Conservation (phyloP, 495 filamentous ascomycete species). For the Hypoxylon perforatum region DNA sequence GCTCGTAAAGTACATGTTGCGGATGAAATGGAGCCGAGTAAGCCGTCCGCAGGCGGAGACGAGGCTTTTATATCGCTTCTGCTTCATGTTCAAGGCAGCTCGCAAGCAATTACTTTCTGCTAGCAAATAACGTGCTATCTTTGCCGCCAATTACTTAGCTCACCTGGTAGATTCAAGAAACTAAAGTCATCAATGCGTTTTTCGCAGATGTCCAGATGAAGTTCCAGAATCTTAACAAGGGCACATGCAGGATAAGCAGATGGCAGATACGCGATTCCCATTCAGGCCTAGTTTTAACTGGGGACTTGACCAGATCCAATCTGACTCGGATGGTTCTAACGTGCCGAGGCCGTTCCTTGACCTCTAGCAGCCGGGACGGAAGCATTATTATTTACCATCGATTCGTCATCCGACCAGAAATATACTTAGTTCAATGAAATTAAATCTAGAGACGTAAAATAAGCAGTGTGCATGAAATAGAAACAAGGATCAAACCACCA, state of each 20-base stretch:
- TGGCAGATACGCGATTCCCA: conserved; percentile 25
- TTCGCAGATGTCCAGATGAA: background rate
- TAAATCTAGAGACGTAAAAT: background rate
- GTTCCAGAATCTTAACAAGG: conserved; percentile 1
- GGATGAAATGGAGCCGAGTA: background rate
- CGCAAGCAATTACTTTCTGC: background rate
- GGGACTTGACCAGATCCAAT: background rate
- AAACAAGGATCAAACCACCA: background rate
- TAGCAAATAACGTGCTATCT: background rate
- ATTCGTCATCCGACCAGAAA: too few relatives aligned
- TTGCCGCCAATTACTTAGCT: background rate
- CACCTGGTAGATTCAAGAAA: background rate
- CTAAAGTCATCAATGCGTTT: background rate
- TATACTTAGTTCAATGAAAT: too few relatives aligned
- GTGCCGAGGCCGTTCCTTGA: conserved; percentile 15
- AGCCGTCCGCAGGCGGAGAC: background rate
- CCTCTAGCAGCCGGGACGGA: too few relatives aligned
- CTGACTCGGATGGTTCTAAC: conserved; percentile 17
- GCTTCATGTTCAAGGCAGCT: background rate
- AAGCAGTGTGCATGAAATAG: conserved; percentile 27
- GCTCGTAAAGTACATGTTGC: background rate
- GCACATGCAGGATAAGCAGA: conserved; percentile 44
- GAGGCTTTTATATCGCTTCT: conserved; percentile 6
- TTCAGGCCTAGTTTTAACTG: conserved; percentile 5
- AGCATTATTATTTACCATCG: too few relatives aligned